Evolutionary conservation across 768 basidiomycete species (phyloP), one percentile per base, ranked within the genome.

Genomic region (Tylopilus sp.): DNA sequence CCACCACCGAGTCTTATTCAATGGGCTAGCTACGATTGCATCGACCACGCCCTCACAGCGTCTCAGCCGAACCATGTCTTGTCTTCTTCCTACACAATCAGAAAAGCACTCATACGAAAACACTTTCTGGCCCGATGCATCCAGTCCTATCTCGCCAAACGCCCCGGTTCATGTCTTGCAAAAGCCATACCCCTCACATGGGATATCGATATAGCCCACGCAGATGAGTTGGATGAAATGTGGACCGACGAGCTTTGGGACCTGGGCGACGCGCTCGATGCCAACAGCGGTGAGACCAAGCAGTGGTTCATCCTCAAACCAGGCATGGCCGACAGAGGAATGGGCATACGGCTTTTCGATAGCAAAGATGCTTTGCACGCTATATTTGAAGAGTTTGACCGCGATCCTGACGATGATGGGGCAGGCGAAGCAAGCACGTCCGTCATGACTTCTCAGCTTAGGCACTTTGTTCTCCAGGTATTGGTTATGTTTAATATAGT

Each of bases 281-380:
- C 62, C 4, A 72, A 71, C 18, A 35, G 8, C 12, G 23, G 20
- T 17, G 40, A 50, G n/a, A 43, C 39, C 25, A 58, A 56, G 17
- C 73, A 58, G 44, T 98, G 95, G 95, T 98, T 86, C 80, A 95
- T 99, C 54, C 71, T 99, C 46, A 99, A 99, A 72, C 95, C 97
- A 41, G 91, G 93, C 17, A 95, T 99, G 90, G 87, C 94, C 1
- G 95, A 98, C 72, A 80, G 92, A 44, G 97, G 94, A 12, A 91
- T 92, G 78, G 97, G 95, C 2, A 94, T 99, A 57, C 73, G 94
- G 40, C 71, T 99, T 42, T 98, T 99, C 70, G 82, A 86, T 47
- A 85, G 79, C 48, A 87, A 87, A 68, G 80, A 81, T 12, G 73
- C 80, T 28, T 74, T 99, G 51, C 79, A 80, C 51, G 61, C 66